Evolutionary conservation across 352 stramenopile species (phyloP), one percentile per base, ranked within the genome.

Genomic region (Phytophthora chlamydospora): DNA sequence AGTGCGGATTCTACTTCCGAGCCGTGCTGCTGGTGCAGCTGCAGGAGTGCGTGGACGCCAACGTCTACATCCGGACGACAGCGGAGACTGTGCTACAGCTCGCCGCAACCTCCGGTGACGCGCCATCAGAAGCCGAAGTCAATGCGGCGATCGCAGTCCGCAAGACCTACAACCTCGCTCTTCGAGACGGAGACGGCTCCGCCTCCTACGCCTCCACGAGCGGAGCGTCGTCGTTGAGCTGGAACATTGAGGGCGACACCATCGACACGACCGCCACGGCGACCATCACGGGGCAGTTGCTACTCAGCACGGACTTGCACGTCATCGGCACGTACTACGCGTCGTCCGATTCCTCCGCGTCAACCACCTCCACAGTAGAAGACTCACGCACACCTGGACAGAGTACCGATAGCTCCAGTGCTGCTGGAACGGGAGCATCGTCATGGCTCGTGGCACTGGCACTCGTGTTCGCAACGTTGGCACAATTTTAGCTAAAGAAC

Each of bases 291-390:
- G 53, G 47, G 5, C 55, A 74, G 46, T 49, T 77, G 34, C 9
- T 74, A 48, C 35, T 77, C 24, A 77, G 38, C 42, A 66, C 55
- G 14, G 65, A 73, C 36, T 58, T 71, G 54, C 55, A 74, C 7
- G 53, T 76, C 39, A 64, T 76, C 14, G 68, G 68, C 34, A 68
- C 65, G 2, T 72, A 68, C 24, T 77, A 77, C 55, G 58, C 59
- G 1, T 58, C 57, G n/a, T 39, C 62, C 6, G 34, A 55, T 36
- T 47, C 59, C 2, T 65, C 58, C 31, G 38, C 40, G 9, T 60
- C 51, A 16, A 56, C 50, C 17, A 62, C 36, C 16, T 53, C 62
- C 11, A 31, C 17, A 17, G 35, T 66, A 21, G 31, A 63, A 49
- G 56, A 62, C 35, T 43, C 53, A 40, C 41, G 47, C 7, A 59